Conservation (phyloP, 2,329 filamentous ascomycete genomes). For the Pseudocercospora fijiensis region DNA sequence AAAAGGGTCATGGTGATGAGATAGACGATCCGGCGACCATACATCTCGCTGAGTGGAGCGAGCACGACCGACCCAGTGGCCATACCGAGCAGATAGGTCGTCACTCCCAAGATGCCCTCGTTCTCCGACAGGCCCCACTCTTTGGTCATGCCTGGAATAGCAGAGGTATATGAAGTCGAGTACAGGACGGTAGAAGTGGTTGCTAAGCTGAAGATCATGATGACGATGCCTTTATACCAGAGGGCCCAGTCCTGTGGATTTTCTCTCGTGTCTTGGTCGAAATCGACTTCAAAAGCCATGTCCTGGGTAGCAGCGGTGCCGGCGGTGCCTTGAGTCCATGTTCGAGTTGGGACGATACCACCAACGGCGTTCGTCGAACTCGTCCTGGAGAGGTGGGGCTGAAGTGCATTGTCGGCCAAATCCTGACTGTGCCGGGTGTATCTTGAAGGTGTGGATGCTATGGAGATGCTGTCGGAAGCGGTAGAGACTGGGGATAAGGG, state of each 20-base stretch:
- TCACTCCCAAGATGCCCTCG: constrained; percentile 71
- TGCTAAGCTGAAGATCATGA: constrained; percentile 58
- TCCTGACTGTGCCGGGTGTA: constrained; percentile 29
- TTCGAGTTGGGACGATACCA: constrained; percentile 29
- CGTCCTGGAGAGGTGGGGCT: constrained; percentile 31
- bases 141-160: constrained; percentile 61
- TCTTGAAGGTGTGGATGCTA: constrained; percentile 23
- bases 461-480: constrained; percentile 30
- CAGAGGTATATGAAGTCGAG: constrained; percentile 75
- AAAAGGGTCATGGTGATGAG: constrained; percentile 64
- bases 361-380: constrained; percentile 35
- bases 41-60: constrained; percentile 72
- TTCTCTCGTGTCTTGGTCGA: constrained; percentile 60
- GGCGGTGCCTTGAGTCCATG: constrained; percentile 24
- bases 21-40: constrained; percentile 67
- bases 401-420: constrained; percentile 25
- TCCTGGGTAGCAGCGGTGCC: constrained; percentile 33
- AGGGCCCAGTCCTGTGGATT: constrained; percentile 70
- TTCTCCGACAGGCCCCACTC: constrained; percentile 64
- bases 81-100: constrained; percentile 73
- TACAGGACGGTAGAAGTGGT: constrained; percentile 63
- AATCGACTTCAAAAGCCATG: constrained; percentile 71
- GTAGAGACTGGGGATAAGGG: constrained; percentile 28
- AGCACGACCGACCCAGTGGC: constrained; percentile 69
- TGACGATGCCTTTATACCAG: constrained; percentile 56